These are phyloP conservation scores for Anastatica hierochuntica DNA, from an alignment of 345 rosid species.

Conservation along the genomic window DNA sequence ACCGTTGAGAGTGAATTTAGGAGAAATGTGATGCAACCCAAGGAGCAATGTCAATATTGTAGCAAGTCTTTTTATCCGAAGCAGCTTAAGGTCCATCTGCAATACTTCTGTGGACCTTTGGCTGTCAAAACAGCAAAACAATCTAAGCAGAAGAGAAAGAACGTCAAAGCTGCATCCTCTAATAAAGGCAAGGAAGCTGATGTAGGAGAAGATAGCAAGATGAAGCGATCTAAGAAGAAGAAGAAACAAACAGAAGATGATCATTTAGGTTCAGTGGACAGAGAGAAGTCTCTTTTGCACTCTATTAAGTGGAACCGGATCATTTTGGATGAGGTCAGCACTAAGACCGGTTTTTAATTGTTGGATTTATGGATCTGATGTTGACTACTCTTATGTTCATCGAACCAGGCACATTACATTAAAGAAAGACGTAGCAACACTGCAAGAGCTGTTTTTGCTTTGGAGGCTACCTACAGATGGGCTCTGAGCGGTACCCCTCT, in stretches of 20 bases:
- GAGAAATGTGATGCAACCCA: conserved; percentile 59
- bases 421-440: conserved; percentile 91
- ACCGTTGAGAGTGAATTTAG: conserved; percentile 73
- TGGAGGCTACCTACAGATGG: conserved; percentile 81
- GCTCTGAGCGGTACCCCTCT: conserved; percentile 98
- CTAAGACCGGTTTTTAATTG: not conserved
- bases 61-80: conserved; percentile 43
- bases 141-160: conserved; percentile 71
- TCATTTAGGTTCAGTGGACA: conserved; percentile 11
- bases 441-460: conserved; percentile 80
- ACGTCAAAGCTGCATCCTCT: conserved; percentile 19
- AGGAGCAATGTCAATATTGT: conserved; percentile 55
- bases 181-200: conserved; percentile 15
- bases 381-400: not conserved
- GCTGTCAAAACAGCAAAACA: conserved; percentile 71
- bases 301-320: conserved; percentile 78
- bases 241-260: conserved; percentile 21
- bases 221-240: conserved; percentile 21
- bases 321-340: conserved; percentile 83
- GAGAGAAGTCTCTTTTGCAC: conserved; percentile 55
- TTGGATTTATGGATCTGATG: not conserved
- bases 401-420: conserved; percentile 74
- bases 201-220: conserved; percentile 20
- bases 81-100: conserved; percentile 43
- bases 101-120: conserved; percentile 68